Percentiles rank a stretch among this genome's conserved stretches.
These are phyloP conservation scores for Quercus glauca DNA, from an alignment of 306 rosid genomes.

Conservation along the genomic window DNA sequence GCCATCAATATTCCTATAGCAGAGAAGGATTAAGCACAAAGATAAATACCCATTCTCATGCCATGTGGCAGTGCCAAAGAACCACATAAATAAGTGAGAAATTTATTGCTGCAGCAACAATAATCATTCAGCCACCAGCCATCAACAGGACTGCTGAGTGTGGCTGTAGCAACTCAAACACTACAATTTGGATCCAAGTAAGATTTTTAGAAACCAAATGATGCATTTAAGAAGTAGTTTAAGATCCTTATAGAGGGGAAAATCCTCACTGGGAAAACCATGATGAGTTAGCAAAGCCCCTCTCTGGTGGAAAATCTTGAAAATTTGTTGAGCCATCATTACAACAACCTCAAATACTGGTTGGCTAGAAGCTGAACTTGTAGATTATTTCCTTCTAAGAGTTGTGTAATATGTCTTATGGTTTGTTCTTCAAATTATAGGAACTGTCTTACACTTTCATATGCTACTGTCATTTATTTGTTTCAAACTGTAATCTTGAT, in stretches of 20 bases:
- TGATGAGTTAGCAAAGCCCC: too few relatives aligned
- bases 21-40: not conserved
- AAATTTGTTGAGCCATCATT: not conserved
- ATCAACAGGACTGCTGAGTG: not conserved
- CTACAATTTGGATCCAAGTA: not conserved
- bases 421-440: not conserved
- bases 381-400: not conserved
- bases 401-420: not conserved
- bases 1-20: not conserved
- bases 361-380: not conserved
- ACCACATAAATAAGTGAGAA: not conserved
- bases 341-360: not conserved
- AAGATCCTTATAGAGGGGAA: too few relatives aligned
- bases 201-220: too few relatives aligned
- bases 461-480: not conserved
- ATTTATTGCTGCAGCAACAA: not conserved
- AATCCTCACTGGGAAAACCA: not conserved
- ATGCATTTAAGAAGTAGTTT: not conserved
- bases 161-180: not conserved
- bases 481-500: not conserved
- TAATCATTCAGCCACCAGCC: not conserved
- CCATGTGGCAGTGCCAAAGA: not conserved
- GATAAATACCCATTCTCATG: not conserved
- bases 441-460: not conserved
- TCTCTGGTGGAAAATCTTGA: not conserved